A percentile compares a stretch with the other conserved stretches of the same genome.
These are phyloP conservation scores for Astrothelium macrocarpum DNA, from an alignment of 495 filamentous ascomycete species.

Conservation along the genomic window DNA sequence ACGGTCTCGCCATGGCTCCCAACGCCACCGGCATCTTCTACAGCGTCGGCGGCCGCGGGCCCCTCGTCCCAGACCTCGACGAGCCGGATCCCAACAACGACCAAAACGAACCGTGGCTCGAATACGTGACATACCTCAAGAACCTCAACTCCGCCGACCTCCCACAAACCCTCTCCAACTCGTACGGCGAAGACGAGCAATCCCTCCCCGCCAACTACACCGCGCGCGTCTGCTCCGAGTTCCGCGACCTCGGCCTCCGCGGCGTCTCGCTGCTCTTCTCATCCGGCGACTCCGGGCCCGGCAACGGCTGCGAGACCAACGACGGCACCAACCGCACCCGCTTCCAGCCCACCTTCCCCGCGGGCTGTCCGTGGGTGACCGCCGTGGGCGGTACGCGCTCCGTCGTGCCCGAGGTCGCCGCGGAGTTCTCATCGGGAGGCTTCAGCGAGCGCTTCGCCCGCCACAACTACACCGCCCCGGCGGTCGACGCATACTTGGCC, in stretches of 20 bases:
- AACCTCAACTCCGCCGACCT: constrained; percentile 49
- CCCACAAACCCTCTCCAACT: constrained; percentile 66
- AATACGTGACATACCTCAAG: constrained; percentile 58
- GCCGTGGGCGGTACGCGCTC: constrained; percentile 59
- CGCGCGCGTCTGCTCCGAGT: constrained; percentile 57
- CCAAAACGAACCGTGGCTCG: constrained; percentile 68
- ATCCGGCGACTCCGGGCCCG: constrained; percentile 64
- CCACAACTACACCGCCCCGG: constrained; percentile 51
- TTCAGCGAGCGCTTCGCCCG: constrained; percentile 58
- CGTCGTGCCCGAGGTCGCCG: constrained; percentile 49
- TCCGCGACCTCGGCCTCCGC: constrained; percentile 61
- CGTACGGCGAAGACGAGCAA: constrained; percentile 75
- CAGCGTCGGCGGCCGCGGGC: constrained; percentile 55
- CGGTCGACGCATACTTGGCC: constrained; percentile 48
- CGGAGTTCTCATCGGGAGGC: constrained; percentile 50
- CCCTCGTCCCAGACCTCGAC: constrained; percentile 53
- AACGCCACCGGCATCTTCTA: constrained; percentile 56
- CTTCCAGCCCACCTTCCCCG: constrained; percentile 64
- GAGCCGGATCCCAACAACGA: constrained; percentile 43
- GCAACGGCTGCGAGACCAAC: constrained; percentile 54
- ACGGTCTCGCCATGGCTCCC: constrained; percentile 49
- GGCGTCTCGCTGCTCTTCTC: constrained; percentile 66
- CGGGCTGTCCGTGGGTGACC: constrained; percentile 63
- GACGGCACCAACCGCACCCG: constrained; percentile 55
- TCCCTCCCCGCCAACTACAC: constrained; percentile 61